Conservation (phyloP, 352 stramenopile species). For the Phytophthora crassamura region DNA sequence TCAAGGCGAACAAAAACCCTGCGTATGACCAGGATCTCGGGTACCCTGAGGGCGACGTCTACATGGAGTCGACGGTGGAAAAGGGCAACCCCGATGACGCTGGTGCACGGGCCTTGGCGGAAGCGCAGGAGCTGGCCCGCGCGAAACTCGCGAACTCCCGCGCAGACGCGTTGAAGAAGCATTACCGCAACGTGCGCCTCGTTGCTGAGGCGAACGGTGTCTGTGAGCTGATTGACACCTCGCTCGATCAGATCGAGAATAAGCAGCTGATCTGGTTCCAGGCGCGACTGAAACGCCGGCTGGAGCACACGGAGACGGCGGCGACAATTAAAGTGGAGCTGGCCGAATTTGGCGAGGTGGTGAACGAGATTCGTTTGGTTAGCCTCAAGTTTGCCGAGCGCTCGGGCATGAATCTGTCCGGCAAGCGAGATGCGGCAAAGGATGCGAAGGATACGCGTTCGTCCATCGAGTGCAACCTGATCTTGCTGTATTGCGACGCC, state of each 20-base stretch:
- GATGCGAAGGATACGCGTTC: conserved; percentile 81
- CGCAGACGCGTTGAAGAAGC: conserved; percentile 82
- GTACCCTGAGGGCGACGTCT: conserved; percentile 81
- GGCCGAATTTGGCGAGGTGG: conserved; percentile 78
- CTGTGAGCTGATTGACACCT: conserved; percentile 79
- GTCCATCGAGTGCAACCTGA: conserved; percentile 73
- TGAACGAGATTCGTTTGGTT: conserved; percentile 82
- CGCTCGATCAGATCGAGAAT: conserved; percentile 75
- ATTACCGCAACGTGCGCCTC: conserved; percentile 87
- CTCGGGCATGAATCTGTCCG: conserved; percentile 88
- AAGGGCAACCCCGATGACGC: conserved; percentile 79
- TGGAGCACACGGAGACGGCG: conserved; percentile 77
- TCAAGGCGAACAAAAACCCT: conserved; percentile 84
- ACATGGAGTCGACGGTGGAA: conserved; percentile 74
- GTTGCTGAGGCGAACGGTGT: conserved; percentile 84
- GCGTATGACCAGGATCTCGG: conserved; percentile 85
- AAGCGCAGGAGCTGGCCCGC: conserved; percentile 66
- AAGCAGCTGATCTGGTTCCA: conserved; percentile 83
- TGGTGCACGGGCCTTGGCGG: conserved; percentile 63
- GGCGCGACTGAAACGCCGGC: conserved; percentile 68
- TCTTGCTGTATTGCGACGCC: conserved; percentile 66
- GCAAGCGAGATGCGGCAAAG: conserved; percentile 73
- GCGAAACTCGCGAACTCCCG: conserved; percentile 81
- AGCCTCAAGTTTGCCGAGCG: conserved; percentile 85
- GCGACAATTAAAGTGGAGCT: conserved; percentile 90